These are phyloP conservation scores for Beverwykella pulmonaria DNA, from an alignment of 495 filamentous ascomycete species.

Conservation along the genomic window DNA sequence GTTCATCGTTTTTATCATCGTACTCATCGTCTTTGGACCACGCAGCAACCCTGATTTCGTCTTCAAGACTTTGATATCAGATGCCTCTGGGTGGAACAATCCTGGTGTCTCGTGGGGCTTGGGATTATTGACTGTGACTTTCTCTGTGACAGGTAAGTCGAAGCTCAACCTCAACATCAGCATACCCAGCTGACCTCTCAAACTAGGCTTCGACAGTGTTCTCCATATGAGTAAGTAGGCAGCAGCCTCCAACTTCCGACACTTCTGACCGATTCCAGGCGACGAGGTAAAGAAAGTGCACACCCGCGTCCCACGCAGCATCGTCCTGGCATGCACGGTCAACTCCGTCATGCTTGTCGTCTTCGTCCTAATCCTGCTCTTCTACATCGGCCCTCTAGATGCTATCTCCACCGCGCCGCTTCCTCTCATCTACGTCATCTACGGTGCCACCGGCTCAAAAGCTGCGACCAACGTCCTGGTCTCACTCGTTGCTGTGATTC, in stretches of 20 bases:
- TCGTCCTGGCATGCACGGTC: conserved; percentile 16
- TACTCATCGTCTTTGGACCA: conserved; percentile 14
- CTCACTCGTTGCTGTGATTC: conserved; percentile 10
- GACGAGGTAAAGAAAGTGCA: conserved; percentile 37
- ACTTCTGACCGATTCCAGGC: conserved; percentile 11
- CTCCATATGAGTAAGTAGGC: conserved; percentile 38
- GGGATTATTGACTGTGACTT: conserved; percentile 29
- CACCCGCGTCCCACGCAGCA: conserved; percentile 29
- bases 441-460: conserved; percentile 28
- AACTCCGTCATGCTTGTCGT: conserved; percentile 26
- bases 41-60: conserved; percentile 23
- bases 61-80: conserved; percentile 23
- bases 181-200: neutral
- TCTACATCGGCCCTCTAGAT: conserved; percentile 29
- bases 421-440: conserved; percentile 32
- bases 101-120: conserved; percentile 26
- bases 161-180: neutral
- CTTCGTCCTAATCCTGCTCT: conserved; percentile 28
- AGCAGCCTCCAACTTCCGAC: neutral
- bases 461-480: conserved; percentile 25
- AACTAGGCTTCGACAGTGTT: conserved; percentile 32
- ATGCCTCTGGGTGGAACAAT: conserved; percentile 31
- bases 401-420: conserved; percentile 7
- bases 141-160: conserved; percentile 22
- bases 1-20: conserved; percentile 22